These are phyloP conservation scores for Fusarium newnesense DNA, from an alignment of 2,329 filamentous ascomycete genomes.

Conservation along the genomic window DNA sequence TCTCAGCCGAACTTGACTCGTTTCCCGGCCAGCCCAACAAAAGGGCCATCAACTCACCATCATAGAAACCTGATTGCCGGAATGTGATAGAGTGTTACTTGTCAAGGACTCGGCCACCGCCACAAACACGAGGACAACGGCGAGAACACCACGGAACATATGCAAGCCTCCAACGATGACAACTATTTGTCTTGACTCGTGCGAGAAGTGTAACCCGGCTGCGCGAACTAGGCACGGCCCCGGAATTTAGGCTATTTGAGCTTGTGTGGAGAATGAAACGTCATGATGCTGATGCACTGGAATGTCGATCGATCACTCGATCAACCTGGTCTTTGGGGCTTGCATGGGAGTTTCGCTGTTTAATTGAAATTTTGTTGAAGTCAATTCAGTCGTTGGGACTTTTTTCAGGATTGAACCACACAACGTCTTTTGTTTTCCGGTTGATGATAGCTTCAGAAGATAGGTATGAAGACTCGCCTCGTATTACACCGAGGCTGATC, in stretches of 20 bases:
- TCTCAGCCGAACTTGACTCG: background rate
- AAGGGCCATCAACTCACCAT: background rate
- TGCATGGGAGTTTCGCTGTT: background rate
- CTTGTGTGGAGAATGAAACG: slow-evolving; percentile 18
- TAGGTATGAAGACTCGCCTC: background rate
- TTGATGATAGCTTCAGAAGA: background rate
- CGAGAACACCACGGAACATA: background rate
- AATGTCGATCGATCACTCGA: slow-evolving; percentile 10
- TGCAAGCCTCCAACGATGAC: background rate
- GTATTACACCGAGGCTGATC: slow-evolving; percentile 1
- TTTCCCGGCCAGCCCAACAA: slow-evolving; percentile 6
- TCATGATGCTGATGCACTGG: slow-evolving; percentile 11
- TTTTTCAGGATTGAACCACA: background rate
- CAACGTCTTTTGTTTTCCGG: background rate
- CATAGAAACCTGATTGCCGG: background rate
- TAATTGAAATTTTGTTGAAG: background rate
- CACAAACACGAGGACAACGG: slow-evolving; percentile 26
- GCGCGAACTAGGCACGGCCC: background rate
- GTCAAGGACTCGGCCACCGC: background rate
- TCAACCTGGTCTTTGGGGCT: background rate
- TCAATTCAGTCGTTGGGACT: background rate
- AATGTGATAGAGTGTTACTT: slow-evolving; percentile 19
- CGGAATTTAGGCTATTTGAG: slow-evolving; percentile 24
- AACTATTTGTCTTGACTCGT: background rate
- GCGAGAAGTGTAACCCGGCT: background rate